phyloP scores from a whole-genome alignment of 2,329 filamentous ascomycete species.

The Hypomyces rosellus region DNA sequence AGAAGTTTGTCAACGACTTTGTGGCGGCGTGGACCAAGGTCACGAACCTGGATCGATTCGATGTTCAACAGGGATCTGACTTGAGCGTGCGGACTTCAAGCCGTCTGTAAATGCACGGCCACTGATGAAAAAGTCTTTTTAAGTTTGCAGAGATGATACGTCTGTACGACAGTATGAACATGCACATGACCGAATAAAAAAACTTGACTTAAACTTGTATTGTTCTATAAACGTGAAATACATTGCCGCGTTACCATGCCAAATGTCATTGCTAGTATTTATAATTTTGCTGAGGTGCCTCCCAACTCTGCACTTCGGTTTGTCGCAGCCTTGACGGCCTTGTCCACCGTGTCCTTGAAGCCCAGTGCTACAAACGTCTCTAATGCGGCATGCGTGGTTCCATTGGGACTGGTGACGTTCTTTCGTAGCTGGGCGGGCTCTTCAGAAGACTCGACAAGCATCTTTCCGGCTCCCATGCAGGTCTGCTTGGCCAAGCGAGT shows the following conservation, averaged over 20 bases:
- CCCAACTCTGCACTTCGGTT: conserved; percentile 33
- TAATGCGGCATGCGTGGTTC: conserved; percentile 44
- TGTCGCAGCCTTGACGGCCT: conserved; percentile 41
- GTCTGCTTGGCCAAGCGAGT: conserved; percentile 44
- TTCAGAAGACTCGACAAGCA: conserved; percentile 42
- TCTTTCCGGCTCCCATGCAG: conserved; percentile 44
- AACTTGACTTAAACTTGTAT: not conserved
- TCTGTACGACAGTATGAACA: not conserved
- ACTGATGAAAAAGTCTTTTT: not conserved
- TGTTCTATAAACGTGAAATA: too few species aligned
- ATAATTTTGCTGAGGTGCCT: conserved; percentile 29
- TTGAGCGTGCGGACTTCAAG: conserved; percentile 11
- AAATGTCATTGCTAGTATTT: not conserved
- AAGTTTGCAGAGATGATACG: not conserved
- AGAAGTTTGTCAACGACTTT: conserved; percentile 67
- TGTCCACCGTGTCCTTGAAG: conserved; percentile 37
- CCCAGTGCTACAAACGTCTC: conserved; percentile 41
- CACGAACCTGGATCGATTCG: conserved; percentile 66
- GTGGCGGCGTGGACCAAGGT: conserved; percentile 67
- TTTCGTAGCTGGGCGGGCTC: conserved; percentile 40
- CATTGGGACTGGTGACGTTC: conserved; percentile 48
- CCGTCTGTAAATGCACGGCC: conserved; percentile 6
- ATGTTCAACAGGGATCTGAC: conserved; percentile 32
- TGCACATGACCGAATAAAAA: not conserved
- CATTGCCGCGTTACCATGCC: not conserved